Evolutionary conservation across 202 grass and related monocot genomes (phyloP), one percentile per base, ranked within the genome.

Genomic region (Bolboschoenoplectus hybrid): DNA sequence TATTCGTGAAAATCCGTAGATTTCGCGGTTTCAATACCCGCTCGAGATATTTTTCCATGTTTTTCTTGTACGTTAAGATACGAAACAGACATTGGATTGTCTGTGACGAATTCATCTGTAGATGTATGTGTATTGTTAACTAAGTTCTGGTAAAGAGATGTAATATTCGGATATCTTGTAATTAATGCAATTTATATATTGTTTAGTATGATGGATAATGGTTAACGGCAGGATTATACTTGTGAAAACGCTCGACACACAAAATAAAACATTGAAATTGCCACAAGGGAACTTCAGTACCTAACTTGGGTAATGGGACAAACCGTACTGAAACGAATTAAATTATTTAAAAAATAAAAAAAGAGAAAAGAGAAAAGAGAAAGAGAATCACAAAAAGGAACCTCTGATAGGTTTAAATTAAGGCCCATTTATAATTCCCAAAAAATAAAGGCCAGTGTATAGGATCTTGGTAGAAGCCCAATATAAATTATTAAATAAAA

Each of bases 301-400:
- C 36, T 41, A 50, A 49, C 71, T 79, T 79, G 17, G 14, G 35
- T 58, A 41, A 58, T 41, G 52, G 75, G 52, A 19, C 75, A 60
- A 17, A 19, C 6, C 13, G 32, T 39, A 77, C 49, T 52, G 20
- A 76, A 53, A 75, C 51, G 1, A 57, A 78, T 7, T 43, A 26
- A 26, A 26, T 26, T 26, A 26, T 61, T 61, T 61, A 3, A 70
- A 70, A 3, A 70, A 70, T 76, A 53, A 34, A 4, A 75, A 12
- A 77, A 55, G 1, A 5, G 0, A 14, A 38, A 46, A 16, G 3
- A 3, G 3, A 1, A 17, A 8, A 74, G 46, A 32, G 17, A 74
- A 3, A 12, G 12, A 35, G 9, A 3, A 3, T 9, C 36, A 6
- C 3, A 5, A 74, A 49, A 50, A 47, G 2, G 1, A 74, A 26